Evolutionary conservation across 2,329 filamentous ascomycete genomes (phyloP).

Genomic region (Phymatotrichopsis omnivora): DNA sequence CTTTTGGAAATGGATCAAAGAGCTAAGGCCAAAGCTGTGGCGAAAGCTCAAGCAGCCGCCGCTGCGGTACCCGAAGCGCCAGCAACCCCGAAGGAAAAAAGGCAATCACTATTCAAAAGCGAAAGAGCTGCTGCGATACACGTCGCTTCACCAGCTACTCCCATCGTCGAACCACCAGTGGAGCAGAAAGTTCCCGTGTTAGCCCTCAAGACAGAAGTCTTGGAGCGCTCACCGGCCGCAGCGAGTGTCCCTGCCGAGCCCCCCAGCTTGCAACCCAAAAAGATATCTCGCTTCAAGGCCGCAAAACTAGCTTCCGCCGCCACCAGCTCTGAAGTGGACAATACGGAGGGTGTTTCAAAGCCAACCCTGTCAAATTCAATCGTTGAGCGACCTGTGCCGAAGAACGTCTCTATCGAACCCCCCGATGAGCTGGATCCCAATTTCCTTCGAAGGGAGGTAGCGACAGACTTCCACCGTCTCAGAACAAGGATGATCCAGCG

Average conservation of each 20-base stretch:
- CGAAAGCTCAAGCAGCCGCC: conserved; percentile 1
- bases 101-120: conserved; percentile 20
- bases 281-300: conserved; percentile 22
- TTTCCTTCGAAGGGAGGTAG: conserved; percentile 65
- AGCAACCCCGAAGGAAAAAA: conserved; percentile 5
- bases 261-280: conserved; percentile 28
- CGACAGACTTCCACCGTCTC: conserved; percentile 69
- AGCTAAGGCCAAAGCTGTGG: conserved; percentile 9
- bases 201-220: conserved; percentile 11
- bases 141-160: neutral
- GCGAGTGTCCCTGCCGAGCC: conserved; percentile 32
- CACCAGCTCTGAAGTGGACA: neutral
- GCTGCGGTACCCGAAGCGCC: conserved; percentile 1
- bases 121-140: conserved; percentile 8
- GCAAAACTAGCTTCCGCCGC: conserved; percentile 14
- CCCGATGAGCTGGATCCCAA: conserved; percentile 62
- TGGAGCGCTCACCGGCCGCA: conserved; percentile 20
- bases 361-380: conserved; percentile 33
- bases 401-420: conserved; percentile 33
- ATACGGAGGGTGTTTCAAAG: conserved; percentile 11
- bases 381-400: conserved; percentile 44
- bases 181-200: conserved; percentile 10
- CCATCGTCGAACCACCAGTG: neutral
- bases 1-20: conserved; percentile 24
- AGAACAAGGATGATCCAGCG: conserved; percentile 74